Conservation (phyloP, 352 stramenopile species). For the Phytophthora pseudosyringae region DNA sequence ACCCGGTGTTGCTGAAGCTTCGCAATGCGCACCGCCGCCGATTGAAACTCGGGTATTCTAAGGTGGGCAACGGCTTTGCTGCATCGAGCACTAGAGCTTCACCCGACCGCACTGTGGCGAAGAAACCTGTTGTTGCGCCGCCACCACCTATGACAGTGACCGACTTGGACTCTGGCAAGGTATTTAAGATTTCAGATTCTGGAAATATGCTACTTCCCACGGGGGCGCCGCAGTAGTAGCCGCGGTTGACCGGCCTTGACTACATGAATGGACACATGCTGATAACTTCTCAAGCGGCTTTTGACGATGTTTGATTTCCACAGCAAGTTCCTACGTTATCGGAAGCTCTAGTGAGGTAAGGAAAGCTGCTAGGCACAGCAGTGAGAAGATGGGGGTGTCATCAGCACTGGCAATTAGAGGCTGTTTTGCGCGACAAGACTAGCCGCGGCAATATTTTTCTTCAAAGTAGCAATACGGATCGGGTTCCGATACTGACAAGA, state of each 20-base stretch:
- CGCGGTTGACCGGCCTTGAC: background rate
- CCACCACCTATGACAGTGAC: slow-evolving; percentile 60
- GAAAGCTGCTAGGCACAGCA: too few relatives aligned
- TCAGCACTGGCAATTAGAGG: too few relatives aligned
- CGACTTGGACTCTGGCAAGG: slow-evolving; percentile 73
- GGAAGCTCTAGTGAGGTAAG: too few relatives aligned
- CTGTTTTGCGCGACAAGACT: too few relatives aligned
- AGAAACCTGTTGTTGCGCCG: slow-evolving; percentile 2
- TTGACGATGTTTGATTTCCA: background rate
- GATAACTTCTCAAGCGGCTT: background rate
- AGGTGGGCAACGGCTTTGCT: slow-evolving; percentile 34
- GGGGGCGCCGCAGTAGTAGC: slow-evolving; percentile 6
- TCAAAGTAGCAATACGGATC: too few relatives aligned
- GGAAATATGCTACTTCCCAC: slow-evolving; percentile 66
- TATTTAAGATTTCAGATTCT: slow-evolving; percentile 71
- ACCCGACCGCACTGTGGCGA: slow-evolving; percentile 3
- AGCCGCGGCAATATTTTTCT: too few relatives aligned
- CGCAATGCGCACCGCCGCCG: slow-evolving; percentile 75
- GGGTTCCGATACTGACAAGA: too few relatives aligned
- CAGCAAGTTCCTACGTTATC: too few relatives aligned
- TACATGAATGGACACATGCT: background rate
- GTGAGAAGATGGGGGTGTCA: too few relatives aligned
- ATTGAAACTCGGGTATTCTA: slow-evolving; percentile 57
- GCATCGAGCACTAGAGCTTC: background rate
- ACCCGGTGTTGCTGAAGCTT: slow-evolving; percentile 79